A percentile compares a stretch with the other conserved stretches of the same genome.
Evolutionary conservation across 1,284 basidiomycete genomes (phyloP).

Genomic region (Bjerkandera adusta): DNA sequence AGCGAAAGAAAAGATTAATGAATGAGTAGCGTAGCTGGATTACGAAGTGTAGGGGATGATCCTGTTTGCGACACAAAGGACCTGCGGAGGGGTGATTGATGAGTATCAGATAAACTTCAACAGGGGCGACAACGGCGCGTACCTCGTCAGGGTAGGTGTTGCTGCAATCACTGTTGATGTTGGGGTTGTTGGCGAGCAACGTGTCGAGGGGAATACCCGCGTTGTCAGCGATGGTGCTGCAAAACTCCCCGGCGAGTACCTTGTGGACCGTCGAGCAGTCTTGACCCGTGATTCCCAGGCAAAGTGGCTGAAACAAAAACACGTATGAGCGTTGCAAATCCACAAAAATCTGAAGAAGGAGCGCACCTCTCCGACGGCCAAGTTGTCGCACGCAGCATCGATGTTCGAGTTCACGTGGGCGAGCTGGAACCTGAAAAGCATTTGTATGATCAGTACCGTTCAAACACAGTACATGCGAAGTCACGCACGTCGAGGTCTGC

Average conservation of each 20-base stretch:
- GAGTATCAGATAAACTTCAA: background rate
- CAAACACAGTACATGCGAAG: conserved; percentile 1
- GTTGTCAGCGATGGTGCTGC: conserved; percentile 11
- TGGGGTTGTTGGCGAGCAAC: conserved; percentile 55
- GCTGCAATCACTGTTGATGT: conserved; percentile 46
- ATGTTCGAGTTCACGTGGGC: conserved; percentile 53
- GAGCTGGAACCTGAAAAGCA: conserved; percentile 59
- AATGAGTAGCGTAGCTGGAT: background rate
- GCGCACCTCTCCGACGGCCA: conserved; percentile 37
- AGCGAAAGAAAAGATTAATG: background rate
- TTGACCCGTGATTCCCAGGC: conserved; percentile 39
- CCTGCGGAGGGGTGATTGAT: background rate
- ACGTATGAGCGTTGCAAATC: background rate
- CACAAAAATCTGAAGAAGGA: background rate
- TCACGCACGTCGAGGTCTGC: conserved; percentile 57
- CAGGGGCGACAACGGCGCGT: background rate
- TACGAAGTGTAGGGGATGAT: conserved; percentile 5
- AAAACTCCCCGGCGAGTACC: conserved; percentile 30
- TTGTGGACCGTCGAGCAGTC: conserved; percentile 31
- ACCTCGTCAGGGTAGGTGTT: conserved; percentile 67
- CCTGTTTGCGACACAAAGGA: conserved; percentile 3
- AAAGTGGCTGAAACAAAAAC: conserved; percentile 27
- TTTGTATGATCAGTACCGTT: background rate
- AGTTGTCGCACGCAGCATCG: conserved; percentile 52
- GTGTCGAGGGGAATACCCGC: conserved; percentile 9